phyloP scores from a whole-genome alignment of 2,329 filamentous ascomycete species.

The Colletotrichum zoysiae region DNA sequence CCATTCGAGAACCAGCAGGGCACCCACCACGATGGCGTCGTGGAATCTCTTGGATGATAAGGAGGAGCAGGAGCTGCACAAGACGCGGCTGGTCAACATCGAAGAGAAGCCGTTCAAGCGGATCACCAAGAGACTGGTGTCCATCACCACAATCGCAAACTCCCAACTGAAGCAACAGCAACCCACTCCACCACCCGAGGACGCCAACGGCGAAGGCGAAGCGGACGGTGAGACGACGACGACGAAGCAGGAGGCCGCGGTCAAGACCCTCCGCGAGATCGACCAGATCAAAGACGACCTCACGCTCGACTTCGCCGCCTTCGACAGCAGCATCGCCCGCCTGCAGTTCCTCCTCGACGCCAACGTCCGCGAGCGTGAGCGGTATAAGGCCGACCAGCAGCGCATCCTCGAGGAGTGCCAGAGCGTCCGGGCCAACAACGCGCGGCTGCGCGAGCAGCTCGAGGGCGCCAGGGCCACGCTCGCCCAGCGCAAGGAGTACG shows the following conservation, averaged over 20 bases:
- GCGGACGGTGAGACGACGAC: constrained; percentile 44
- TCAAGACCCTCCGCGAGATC: constrained; percentile 66
- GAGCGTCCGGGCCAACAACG: constrained; percentile 80
- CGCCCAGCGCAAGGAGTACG: constrained; percentile 84
- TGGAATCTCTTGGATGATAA: constrained; percentile 80
- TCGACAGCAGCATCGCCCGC: constrained; percentile 87
- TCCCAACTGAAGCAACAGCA: constrained; percentile 65
- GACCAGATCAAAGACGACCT: constrained; percentile 85
- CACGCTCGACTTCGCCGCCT: constrained; percentile 87
- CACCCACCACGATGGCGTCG: constrained; percentile 54
- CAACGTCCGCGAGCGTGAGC: constrained; percentile 84
- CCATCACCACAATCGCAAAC: constrained; percentile 73
- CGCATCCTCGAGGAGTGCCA: constrained; percentile 84
- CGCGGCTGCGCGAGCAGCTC: constrained; percentile 78
- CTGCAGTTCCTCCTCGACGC: constrained; percentile 88
- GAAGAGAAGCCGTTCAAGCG: constrained; percentile 95
- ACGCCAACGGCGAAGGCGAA: constrained; percentile 44
- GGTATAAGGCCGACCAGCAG: constrained; percentile 84
- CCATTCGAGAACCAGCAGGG: neutral
- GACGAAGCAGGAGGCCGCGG: constrained; percentile 42
- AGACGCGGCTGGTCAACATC: constrained; percentile 85
- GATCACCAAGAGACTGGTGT: constrained; percentile 83
- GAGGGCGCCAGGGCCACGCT: constrained; percentile 82
- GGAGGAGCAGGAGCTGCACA: constrained; percentile 88
- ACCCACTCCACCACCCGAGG: constrained; percentile 76